phyloP scores from a whole-genome alignment of 108 stramenopile species.

The Pelagomonas calceolata region DNA sequence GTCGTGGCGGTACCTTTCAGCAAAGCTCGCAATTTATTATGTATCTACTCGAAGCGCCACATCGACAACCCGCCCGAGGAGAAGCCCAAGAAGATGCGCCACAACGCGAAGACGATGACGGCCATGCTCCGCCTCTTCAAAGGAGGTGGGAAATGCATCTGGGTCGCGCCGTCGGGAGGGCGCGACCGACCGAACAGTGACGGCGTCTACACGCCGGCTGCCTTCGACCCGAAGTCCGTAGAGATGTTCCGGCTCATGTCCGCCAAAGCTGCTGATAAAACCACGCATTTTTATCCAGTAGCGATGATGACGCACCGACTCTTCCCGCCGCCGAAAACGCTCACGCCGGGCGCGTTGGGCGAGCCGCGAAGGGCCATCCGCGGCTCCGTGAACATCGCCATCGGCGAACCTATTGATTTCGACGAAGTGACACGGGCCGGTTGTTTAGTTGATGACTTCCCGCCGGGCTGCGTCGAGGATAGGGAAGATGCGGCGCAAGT shows the following conservation, averaged over 20 bases:
- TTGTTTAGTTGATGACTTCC: not conserved
- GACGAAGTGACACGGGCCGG: not conserved
- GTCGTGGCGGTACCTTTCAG: conserved; percentile 82
- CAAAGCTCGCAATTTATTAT: conserved; percentile 85
- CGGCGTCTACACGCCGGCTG: conserved; percentile 72
- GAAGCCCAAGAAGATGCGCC: conserved; percentile 66
- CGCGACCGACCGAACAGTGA: conserved; percentile 70
- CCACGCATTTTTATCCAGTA: conserved; percentile 84
- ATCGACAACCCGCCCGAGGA: conserved; percentile 83
- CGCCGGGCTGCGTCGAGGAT: not conserved
- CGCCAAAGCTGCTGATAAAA: conserved; percentile 55
- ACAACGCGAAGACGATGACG: conserved; percentile 75
- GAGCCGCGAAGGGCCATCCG: conserved; percentile 17
- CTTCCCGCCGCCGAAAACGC: conserved; percentile 77
- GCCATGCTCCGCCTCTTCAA: conserved; percentile 67
- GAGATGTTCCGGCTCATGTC: conserved; percentile 93
- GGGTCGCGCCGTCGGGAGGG: conserved; percentile 92
- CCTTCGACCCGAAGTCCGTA: conserved; percentile 81
- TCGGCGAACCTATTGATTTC: not conserved
- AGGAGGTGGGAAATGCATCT: conserved; percentile 67
- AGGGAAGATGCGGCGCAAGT: not conserved
- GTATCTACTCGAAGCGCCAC: conserved; percentile 92
- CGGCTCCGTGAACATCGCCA: conserved; percentile 2
- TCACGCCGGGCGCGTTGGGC: conserved; percentile 21
- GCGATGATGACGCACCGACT: conserved; percentile 87